Evolutionary conservation across 495 filamentous ascomycete species (phyloP), one percentile per base, ranked within the genome.

Genomic region (Penicillium taxi): DNA sequence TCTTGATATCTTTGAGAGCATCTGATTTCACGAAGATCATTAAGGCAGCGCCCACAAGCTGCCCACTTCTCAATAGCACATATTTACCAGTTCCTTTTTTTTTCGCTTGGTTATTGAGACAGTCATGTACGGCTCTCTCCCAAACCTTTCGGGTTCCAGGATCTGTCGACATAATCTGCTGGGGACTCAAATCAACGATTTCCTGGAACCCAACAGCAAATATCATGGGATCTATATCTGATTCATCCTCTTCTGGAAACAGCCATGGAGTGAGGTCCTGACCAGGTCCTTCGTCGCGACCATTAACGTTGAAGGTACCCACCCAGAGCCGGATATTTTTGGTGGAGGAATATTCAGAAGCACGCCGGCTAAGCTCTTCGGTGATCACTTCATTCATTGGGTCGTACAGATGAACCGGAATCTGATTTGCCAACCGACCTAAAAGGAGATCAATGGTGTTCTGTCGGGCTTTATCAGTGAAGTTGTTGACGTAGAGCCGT

Each of bases 131-230:
- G 5, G 86, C 80, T 42, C 63, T 58, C 57, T 99, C 90, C 91
- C 91, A 99, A 14, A 73, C 63, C 50, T 88, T 80, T 34, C 89
- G 81, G 38, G 84, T 76, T 6, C 74, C 74, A 15, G 93, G 91
- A 66, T 96, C 89, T 25, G 88, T 96, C 35, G 91, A 93, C 88
- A 99, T 96, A 51, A 99, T 96, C 52, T 99, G 93, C 57, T 96
- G 90, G 12, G 93, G 90, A 49, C 86, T 94, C 9, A 99, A 70
- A 52, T 90, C 81, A 11, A 99, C 93, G 36, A 99, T 96, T 63
- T 99, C 91, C 49, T 99, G 91, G 47, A 99, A 96, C 0, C 86
- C 91, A 19, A 95, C 78, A 6, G 78, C 88, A 33, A 93, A 75
- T 22, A 99, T 82, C 4, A 39, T 44, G 6, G 66, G 63, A 28